phyloP scores from a whole-genome alignment of 2,329 filamentous ascomycete species.

The Microcyclospora tardicrescens region DNA sequence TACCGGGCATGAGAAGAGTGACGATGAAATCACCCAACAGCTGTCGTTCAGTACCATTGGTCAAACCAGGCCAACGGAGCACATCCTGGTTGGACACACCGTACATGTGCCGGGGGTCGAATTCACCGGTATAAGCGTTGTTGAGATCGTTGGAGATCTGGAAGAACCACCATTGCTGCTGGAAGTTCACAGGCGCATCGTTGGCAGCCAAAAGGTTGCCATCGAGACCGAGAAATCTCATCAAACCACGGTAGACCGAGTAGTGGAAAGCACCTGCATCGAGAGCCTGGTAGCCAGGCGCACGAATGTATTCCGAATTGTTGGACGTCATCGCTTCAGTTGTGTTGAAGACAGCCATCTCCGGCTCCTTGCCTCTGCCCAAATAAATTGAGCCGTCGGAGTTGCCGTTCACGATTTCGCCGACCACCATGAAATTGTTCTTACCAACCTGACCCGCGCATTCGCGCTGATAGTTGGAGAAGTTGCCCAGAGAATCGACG shows the following conservation, averaged over 20 bases:
- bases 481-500: constrained; percentile 47
- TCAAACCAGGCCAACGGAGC: constrained; percentile 49
- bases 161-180: constrained; percentile 43
- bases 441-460: constrained; percentile 47
- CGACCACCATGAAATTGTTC: constrained; percentile 50
- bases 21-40: constrained; percentile 47
- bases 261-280: constrained; percentile 52
- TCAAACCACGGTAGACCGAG: constrained; percentile 49
- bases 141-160: constrained; percentile 46
- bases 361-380: constrained; percentile 47
- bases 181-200: constrained; percentile 42
- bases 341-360: constrained; percentile 37
- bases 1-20: constrained; percentile 47
- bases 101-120: constrained; percentile 53
- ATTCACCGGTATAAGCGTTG: constrained; percentile 47
- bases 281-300: constrained; percentile 39
- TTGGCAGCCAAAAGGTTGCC: constrained; percentile 42
- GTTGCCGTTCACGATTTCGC: constrained; percentile 52
- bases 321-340: constrained; percentile 37
- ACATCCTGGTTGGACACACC: constrained; percentile 55
- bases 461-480: constrained; percentile 42
- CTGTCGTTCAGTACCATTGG: constrained; percentile 44
- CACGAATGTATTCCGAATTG: constrained; percentile 40
- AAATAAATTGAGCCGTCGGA: constrained; percentile 48
- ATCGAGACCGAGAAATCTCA: constrained; percentile 47